Conservation (phyloP, 2,329 filamentous ascomycete species). For the Calonectria hongkongensis region DNA sequence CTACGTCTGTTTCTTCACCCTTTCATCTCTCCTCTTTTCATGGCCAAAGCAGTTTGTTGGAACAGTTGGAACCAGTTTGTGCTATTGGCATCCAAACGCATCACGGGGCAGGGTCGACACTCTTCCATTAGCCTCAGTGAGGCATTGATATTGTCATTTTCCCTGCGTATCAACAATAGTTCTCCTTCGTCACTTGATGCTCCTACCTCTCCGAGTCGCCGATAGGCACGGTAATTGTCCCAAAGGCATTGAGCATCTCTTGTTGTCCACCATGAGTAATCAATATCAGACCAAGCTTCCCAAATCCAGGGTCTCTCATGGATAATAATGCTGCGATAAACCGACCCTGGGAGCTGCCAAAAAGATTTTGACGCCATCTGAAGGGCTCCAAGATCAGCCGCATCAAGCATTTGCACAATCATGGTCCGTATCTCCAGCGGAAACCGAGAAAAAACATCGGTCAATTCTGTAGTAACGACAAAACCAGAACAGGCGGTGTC, state of each 20-base stretch:
- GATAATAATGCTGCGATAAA: background rate
- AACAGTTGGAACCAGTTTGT: background rate
- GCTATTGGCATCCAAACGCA: background rate
- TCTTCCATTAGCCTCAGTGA: background rate
- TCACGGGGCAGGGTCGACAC: background rate
- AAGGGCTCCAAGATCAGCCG: background rate
- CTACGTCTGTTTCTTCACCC: background rate
- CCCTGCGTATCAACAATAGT: too few relatives aligned
- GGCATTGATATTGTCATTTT: background rate
- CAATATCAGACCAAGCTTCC: background rate
- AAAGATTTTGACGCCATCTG: background rate
- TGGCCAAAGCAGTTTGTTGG: background rate
- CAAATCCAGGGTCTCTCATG: background rate
- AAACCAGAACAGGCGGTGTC: background rate
- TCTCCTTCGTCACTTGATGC: too few relatives aligned
- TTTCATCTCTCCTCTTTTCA: background rate
- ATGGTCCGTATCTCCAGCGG: constrained; percentile 3
- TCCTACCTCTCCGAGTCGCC: too few relatives aligned
- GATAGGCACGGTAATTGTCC: background rate
- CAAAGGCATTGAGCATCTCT: background rate
- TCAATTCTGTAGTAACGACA: background rate
- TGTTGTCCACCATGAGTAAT: background rate
- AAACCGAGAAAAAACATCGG: background rate
- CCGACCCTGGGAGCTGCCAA: background rate
- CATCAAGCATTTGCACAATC: background rate